phyloP scores from a whole-genome alignment of 2,329 filamentous ascomycete genomes.

The Talaromyces sp. region DNA sequence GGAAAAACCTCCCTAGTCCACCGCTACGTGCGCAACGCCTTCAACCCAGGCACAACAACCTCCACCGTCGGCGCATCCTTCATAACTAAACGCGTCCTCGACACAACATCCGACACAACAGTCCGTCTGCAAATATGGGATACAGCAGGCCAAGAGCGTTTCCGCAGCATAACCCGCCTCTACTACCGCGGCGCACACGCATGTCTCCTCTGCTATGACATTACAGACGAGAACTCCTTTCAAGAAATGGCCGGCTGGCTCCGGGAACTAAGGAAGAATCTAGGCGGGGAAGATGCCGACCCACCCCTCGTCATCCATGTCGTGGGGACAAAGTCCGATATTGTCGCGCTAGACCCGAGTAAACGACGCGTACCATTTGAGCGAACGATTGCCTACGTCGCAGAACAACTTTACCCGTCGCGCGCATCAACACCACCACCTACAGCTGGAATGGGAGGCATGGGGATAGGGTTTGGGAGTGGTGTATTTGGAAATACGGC shows the following conservation, averaged over 20 bases:
- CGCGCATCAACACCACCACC: conserved; percentile 68
- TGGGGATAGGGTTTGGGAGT: conserved; percentile 27
- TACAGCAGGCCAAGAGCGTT: conserved; percentile 92
- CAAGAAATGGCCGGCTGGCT: conserved; percentile 92
- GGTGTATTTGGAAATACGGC: conserved; percentile 18
- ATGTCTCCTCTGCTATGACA: conserved; percentile 91
- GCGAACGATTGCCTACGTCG: conserved; percentile 91
- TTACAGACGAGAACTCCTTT: conserved; percentile 83
- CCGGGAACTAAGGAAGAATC: conserved; percentile 77
- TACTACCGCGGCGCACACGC: conserved; percentile 97
- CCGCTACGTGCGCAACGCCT: conserved; percentile 51
- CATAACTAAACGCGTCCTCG: conserved; percentile 76
- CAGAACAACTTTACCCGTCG: conserved; percentile 81
- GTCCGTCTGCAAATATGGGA: conserved; percentile 97
- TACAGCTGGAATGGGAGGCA: conserved; percentile 52
- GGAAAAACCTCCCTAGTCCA: conserved; percentile 57
- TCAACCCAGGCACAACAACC: conserved; percentile 45
- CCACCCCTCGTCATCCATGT: conserved; percentile 84
- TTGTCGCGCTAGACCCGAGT: conserved; percentile 80
- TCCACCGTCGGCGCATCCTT: conserved; percentile 82
- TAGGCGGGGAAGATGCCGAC: conserved; percentile 57
- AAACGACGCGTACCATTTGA: conserved; percentile 88
- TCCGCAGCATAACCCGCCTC: conserved; percentile 88
- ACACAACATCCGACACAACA: conserved; percentile 80
- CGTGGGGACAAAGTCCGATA: conserved; percentile 92